Evolutionary conservation across 306 rosid species (phyloP), one percentile per base, ranked within the genome.

Genomic region (Dryas octopetala): DNA sequence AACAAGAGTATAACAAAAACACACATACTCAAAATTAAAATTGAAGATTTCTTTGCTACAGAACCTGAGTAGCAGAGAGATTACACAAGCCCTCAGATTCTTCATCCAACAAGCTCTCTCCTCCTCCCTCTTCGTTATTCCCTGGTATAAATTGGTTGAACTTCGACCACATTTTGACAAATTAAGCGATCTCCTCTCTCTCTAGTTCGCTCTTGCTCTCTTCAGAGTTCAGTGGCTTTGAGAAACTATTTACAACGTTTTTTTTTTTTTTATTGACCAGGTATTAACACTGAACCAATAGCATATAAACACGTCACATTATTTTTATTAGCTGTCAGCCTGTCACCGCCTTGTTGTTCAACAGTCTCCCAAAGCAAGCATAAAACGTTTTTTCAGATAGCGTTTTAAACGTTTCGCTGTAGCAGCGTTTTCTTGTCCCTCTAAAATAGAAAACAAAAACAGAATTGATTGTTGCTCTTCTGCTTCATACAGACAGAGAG

Each of bases 51-150:
- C 23, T 45, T 43, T 38, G 62, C n/a, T 32, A 54, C 5, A 14
- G 87, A 74, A 95, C 99, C 97, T 95, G 96, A 55, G 80, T 83
- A 9, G 89, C 73, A 59, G 97, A 83, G 67, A 94, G 93, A 70
- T 88, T 83, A 80, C 79, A 88, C 26, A 87, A 74, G 62, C 75
- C 90, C 19, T 80, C 96, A 5, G 97, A 84, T n/a, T 84, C 93
- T 64, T 86, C 97, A 73, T 65, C 91, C 68, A 86, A 67, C 76
- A 90, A 81, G 79, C 81, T 78, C 77, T 88, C 87, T 17, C 52
- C 87, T 17, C 52, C 88, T 80, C 60, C 76, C 19, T 86, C 97
- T 58, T 86, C 93, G 55, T 85, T 75, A 44, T 53, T 86, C 49
- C 82, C 89, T 1, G 53, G 64, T 26, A 83, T 41, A 19, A 83